These are phyloP conservation scores for Syzygium aqueum DNA, from an alignment of 345 rosid genomes.

Conservation along the genomic window DNA sequence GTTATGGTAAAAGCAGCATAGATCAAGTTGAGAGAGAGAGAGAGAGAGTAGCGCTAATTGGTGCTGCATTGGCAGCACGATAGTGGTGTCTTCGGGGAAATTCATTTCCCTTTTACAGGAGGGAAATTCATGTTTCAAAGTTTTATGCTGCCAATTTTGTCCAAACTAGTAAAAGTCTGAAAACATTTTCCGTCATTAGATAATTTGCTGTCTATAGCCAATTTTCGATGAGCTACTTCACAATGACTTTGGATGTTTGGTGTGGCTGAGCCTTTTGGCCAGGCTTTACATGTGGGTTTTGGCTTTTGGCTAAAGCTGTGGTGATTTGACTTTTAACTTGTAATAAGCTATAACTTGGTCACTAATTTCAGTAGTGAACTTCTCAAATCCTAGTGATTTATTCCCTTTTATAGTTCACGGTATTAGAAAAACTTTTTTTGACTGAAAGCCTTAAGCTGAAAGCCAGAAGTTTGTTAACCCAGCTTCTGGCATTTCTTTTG, in stretches of 20 bases:
- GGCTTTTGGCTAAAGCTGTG: neutral
- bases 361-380: neutral
- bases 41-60: neutral
- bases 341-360: neutral
- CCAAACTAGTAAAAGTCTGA: neutral
- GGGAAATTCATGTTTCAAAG: neutral
- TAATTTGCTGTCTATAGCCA: neutral
- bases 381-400: neutral
- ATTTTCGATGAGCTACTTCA: neutral
- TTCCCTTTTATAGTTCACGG: neutral
- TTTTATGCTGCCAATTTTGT: neutral
- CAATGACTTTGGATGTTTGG: neutral
- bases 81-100: neutral
- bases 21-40: neutral
- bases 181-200: neutral
- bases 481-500: neutral
- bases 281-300: neutral
- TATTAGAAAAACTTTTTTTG: neutral
- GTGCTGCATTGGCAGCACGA: neutral
- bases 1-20: neutral
- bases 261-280: neutral
- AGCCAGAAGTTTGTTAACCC: neutral
- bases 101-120: neutral
- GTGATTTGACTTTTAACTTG: neutral
- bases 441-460: neutral